A percentile compares a stretch with the other conserved stretches of the same genome.
These are phyloP conservation scores for Nitzschia putrida DNA, from an alignment of 108 stramenopile genomes.

Conservation along the genomic window DNA sequence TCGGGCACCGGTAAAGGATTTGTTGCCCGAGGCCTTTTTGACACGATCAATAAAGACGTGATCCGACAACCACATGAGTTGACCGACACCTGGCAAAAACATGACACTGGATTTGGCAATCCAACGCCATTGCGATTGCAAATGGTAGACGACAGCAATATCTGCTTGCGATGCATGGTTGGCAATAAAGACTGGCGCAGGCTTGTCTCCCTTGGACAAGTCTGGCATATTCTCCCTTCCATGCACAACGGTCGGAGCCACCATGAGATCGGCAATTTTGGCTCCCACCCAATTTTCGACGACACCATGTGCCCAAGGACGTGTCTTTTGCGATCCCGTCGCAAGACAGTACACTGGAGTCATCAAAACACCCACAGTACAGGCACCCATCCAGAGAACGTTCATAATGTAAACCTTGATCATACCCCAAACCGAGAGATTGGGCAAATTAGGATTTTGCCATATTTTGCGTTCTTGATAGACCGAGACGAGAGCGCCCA, in stretches of 20 bases:
- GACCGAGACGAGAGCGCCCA: slow-evolving; percentile 30
- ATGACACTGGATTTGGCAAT: slow-evolving; percentile 71
- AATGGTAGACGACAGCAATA: slow-evolving; percentile 61
- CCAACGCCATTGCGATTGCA: slow-evolving; percentile 68
- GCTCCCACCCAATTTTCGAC: slow-evolving; percentile 41
- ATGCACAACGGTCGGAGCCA: slow-evolving; percentile 56
- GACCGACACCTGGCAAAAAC: slow-evolving; percentile 77
- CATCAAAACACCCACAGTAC: slow-evolving; percentile 51
- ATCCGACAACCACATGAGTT: slow-evolving; percentile 62
- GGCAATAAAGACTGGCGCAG: slow-evolving; percentile 77
- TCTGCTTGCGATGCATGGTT: slow-evolving; percentile 85
- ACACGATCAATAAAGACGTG: slow-evolving; percentile 74
- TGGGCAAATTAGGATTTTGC: slow-evolving; percentile 52
- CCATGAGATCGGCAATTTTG: slow-evolving; percentile 21
- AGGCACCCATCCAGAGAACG: slow-evolving; percentile 61
- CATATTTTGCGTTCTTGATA: slow-evolving; percentile 80
- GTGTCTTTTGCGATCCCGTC: slow-evolving; percentile 20
- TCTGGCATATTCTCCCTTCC: slow-evolving; percentile 65
- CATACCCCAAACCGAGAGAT: slow-evolving; percentile 51
- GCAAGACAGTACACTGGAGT: slow-evolving; percentile 45
- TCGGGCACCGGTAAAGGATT: slow-evolving; percentile 33
- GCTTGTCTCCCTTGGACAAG: slow-evolving; percentile 14
- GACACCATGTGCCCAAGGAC: slow-evolving; percentile 40
- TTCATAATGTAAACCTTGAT: slow-evolving; percentile 72
- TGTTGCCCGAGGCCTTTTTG: slow-evolving; percentile 48